Evolutionary conservation across 305 asterid genomes (phyloP), one percentile per base, ranked within the genome.

Genomic region (Petunia hybrid): DNA sequence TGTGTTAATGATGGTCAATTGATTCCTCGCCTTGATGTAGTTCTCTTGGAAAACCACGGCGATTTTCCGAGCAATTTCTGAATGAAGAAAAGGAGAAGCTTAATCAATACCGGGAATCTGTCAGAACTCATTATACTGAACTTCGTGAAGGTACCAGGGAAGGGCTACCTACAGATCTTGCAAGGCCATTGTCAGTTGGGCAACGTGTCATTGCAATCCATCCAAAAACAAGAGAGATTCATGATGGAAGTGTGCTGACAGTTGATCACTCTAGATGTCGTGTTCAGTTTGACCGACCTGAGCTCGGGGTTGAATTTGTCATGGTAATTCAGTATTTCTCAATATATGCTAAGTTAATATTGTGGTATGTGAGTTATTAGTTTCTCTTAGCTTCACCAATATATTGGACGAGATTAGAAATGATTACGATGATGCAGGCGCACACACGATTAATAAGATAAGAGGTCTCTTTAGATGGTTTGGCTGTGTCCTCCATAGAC

Each of bases 21-120:
- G 48, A 80, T 66, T 69, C 59, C 80, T 85, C 76, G 63, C 83
- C 83, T 80, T 76, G 65, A 81, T 83, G 76, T 96, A 94, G 99
- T 87, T 96, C 99, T 69, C 97, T 94, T 61, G 98, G 99, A 73
- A 94, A 89, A 88, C 98, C 98, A 51, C 92, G 99, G 36, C 90
- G 98, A 82, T 94, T 96, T 88, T 96, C 99, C 63, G 91, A 86
- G 90, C 97, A 96, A 78, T 96, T 96, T 86, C 89, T 93, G 89
- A 91, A 88, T 87, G 99, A 96, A 93, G 99, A 96, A 88, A 96
- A 91, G 69, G 95, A 93, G 90, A 96, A 96, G 89, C 99, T 94
- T 84, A 87, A 90, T 83, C 94, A 89, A 80, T 96, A 94, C 83
- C 91, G 98, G 56, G 94, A 93, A 86, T 92, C 98, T 41, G 99